Evolutionary conservation across 805 yeast species (phyloP).

Genomic region (Limtongia smithiae): DNA sequence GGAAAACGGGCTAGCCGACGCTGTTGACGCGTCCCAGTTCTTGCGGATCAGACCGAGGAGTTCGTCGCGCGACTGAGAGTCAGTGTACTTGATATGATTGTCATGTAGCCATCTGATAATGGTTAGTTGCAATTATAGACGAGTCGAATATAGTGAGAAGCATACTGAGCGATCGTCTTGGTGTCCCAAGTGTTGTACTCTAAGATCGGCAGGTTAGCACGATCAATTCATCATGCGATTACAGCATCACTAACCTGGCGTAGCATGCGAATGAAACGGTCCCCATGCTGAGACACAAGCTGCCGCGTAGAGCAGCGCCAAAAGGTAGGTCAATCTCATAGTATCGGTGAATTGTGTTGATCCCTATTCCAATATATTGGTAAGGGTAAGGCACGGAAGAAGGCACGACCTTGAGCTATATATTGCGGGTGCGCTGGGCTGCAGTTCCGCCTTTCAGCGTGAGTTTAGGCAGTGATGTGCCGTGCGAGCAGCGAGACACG

Average conservation of each 20-base stretch:
- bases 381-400: too few species aligned
- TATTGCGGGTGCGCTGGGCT: too few species aligned
- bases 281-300: constrained; percentile 8
- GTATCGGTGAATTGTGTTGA: too few species aligned
- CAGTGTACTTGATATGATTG: constrained; percentile 8
- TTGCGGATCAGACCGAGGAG: constrained; percentile 24
- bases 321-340: constrained; percentile 2
- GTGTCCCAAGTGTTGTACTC: constrained; percentile 39
- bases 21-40: constrained; percentile 21
- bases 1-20: constrained; percentile 13
- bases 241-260: constrained; percentile 10
- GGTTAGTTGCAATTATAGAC: background rate
- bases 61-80: constrained; percentile 18
- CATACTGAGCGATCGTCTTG: constrained; percentile 8
- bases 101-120: constrained; percentile 19
- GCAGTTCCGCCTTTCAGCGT: too few species aligned
- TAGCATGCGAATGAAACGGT: background rate
- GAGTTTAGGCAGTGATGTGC: too few species aligned
- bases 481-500: too few species aligned
- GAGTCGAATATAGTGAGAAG: background rate
- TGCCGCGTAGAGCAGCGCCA: background rate
- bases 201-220: background rate
- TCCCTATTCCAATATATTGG: too few species aligned
- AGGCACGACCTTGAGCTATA: too few species aligned
- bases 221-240: background rate